Evolutionary conservation across 1,284 basidiomycete genomes (phyloP).

Genomic region (Ceratobasidium sp.): DNA sequence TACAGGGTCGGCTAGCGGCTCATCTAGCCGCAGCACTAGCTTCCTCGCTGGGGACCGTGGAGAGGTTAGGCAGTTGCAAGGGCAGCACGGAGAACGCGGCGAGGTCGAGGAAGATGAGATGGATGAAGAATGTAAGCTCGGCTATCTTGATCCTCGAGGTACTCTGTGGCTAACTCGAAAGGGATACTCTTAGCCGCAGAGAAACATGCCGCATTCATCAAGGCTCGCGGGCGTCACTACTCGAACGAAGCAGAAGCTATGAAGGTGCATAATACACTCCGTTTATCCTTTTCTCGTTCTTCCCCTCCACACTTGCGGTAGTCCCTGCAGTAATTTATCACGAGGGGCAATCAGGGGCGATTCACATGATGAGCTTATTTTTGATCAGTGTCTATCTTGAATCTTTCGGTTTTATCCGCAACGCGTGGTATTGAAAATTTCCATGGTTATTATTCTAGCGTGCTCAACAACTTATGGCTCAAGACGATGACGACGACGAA

Average conservation of each 20-base stretch:
- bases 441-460: conserved; percentile 54
- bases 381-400: conserved; percentile 31
- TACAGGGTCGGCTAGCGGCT: conserved; percentile 42
- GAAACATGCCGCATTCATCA: conserved; percentile 83
- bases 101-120: conserved; percentile 79
- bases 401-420: conserved; percentile 29
- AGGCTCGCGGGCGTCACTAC: conserved; percentile 84
- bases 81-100: conserved; percentile 57
- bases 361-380: conserved; percentile 24
- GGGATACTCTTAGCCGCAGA: conserved; percentile 62
- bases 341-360: neutral
- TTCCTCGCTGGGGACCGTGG: conserved; percentile 72
- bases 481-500: conserved; percentile 68
- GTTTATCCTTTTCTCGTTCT: conserved; percentile 28
- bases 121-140: conserved; percentile 79
- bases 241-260: conserved; percentile 92
- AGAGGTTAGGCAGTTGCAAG: conserved; percentile 57
- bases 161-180: conserved; percentile 2
- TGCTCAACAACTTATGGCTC: conserved; percentile 67
- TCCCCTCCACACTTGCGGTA: conserved; percentile 17
- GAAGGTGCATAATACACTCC: conserved; percentile 63
- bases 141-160: neutral
- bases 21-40: conserved; percentile 81
- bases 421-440: conserved; percentile 33
- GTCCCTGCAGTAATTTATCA: neutral